These are phyloP conservation scores for Candida chauliodis DNA, from an alignment of 805 yeast genomes.

Conservation along the genomic window DNA sequence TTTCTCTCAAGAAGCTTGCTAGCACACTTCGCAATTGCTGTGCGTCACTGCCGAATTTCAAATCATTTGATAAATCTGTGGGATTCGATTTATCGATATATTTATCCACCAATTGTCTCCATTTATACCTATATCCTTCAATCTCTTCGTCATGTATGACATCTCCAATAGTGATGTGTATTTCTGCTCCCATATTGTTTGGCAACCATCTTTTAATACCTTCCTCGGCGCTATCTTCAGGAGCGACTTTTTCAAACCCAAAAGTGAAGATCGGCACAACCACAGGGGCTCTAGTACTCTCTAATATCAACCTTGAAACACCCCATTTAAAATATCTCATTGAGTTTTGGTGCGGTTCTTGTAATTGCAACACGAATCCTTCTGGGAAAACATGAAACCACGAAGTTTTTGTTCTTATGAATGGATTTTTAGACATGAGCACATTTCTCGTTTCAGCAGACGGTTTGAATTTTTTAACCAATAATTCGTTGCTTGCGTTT, in stretches of 20 bases:
- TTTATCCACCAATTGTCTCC: conserved; percentile 61
- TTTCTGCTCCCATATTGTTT: conserved; percentile 59
- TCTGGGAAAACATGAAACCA: conserved; percentile 98
- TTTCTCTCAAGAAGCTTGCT: conserved; percentile 63
- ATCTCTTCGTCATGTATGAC: conserved; percentile 61
- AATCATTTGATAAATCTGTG: conserved; percentile 55
- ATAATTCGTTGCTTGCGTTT: conserved; percentile 10
- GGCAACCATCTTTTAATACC: conserved; percentile 60
- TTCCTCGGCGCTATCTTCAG: conserved; percentile 62
- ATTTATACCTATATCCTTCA: conserved; percentile 58
- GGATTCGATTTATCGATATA: conserved; percentile 50
- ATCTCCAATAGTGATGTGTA: conserved; percentile 69
- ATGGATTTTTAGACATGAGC: conserved; percentile 44
- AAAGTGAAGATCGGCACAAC: conserved; percentile 80
- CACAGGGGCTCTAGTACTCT: conserved; percentile 78
- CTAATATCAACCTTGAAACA: conserved; percentile 75
- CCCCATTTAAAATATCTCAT: conserved; percentile 98
- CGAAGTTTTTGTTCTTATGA: conserved; percentile 60
- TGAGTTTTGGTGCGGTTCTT: conserved; percentile 76
- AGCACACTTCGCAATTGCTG: conserved; percentile 63
- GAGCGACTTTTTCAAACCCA: conserved; percentile 85
- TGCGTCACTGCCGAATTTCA: conserved; percentile 64
- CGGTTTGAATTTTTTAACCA: conserved; percentile 24
- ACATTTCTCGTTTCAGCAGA: conserved; percentile 25
- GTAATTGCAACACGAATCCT: conserved; percentile 83